These are phyloP conservation scores for Penicillium sp. DNA, from an alignment of 2,329 filamentous ascomycete species.

Conservation along the genomic window DNA sequence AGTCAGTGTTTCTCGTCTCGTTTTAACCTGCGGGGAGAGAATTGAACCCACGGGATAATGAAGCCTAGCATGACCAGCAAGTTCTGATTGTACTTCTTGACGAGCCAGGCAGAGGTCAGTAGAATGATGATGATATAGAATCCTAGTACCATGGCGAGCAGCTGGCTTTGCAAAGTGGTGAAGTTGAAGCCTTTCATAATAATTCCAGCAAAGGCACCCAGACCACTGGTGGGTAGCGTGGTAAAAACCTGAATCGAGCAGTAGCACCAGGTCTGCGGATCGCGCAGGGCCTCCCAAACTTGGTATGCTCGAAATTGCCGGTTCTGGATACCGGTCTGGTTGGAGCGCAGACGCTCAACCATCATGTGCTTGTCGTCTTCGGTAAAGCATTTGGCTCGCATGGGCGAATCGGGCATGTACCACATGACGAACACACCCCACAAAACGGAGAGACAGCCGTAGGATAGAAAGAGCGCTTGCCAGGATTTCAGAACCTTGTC, in stretches of 20 bases:
- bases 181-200: conserved; percentile 68
- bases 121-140: conserved; percentile 68
- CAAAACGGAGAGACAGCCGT: conserved; percentile 57
- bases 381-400: conserved; percentile 63
- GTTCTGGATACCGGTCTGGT: conserved; percentile 59
- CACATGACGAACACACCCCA: conserved; percentile 60
- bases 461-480: conserved; percentile 63
- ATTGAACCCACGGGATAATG: conserved; percentile 44
- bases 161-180: conserved; percentile 59
- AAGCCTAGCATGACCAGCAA: conserved; percentile 60
- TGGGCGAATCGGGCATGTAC: conserved; percentile 64
- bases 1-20: not conserved
- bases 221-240: conserved; percentile 65
- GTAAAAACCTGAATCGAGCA: conserved; percentile 63
- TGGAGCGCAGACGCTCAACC: conserved; percentile 55
- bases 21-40: not conserved
- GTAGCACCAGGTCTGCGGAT: conserved; percentile 63
- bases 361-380: conserved; percentile 61
- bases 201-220: conserved; percentile 68
- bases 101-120: conserved; percentile 59
- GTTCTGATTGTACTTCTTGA: conserved; percentile 65
- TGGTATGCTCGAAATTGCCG: conserved; percentile 49
- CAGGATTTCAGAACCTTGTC: conserved; percentile 49
- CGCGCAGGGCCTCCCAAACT: conserved; percentile 52
- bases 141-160: conserved; percentile 67